Conservation (phyloP, 2,329 filamentous ascomycete species). For the Nigrospora sphaerica region DNA sequence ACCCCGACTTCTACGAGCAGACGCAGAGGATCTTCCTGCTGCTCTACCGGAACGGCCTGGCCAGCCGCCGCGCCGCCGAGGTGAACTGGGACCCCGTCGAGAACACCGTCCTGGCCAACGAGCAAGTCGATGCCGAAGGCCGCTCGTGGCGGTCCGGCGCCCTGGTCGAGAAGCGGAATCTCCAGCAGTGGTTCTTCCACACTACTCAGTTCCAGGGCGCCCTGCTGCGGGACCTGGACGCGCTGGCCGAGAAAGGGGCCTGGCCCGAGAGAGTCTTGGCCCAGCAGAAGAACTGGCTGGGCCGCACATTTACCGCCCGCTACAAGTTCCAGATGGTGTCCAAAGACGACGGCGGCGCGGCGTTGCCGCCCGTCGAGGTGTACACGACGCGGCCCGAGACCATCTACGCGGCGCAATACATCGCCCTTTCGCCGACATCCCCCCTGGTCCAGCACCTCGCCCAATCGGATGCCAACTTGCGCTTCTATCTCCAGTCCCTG, state of each 20-base stretch:
- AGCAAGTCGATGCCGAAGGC: conserved; percentile 84
- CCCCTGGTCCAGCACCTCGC: conserved; percentile 59
- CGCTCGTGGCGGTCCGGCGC: conserved; percentile 83
- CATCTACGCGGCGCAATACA: conserved; percentile 77
- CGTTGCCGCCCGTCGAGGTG: conserved; percentile 50
- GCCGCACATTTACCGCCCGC: conserved; percentile 66
- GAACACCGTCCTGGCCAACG: conserved; percentile 83
- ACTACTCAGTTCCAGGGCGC: conserved; percentile 74
- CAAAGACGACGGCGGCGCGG: conserved; percentile 26
- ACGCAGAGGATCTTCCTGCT: conserved; percentile 81
- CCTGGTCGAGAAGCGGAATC: conserved; percentile 68
- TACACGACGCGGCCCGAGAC: conserved; percentile 85
- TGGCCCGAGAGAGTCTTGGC: conserved; percentile 80
- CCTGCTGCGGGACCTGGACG: conserved; percentile 63
- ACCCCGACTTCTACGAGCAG: conserved; percentile 81
- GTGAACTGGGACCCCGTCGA: conserved; percentile 91
- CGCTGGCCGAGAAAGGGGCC: conserved; percentile 51
- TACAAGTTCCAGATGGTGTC: conserved; percentile 61
- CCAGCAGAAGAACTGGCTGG: conserved; percentile 86
- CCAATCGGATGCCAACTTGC: conserved; percentile 51
- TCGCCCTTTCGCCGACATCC: conserved; percentile 71
- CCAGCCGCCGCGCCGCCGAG: conserved; percentile 74
- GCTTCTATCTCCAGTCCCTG: conserved; percentile 60
- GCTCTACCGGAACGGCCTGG: conserved; percentile 65
- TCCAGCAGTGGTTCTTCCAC: conserved; percentile 86